A percentile compares a stretch with the other conserved stretches of the same genome.
These are phyloP conservation scores for Phoma sp. DNA, from an alignment of 2,329 filamentous ascomycete species.

Conservation along the genomic window DNA sequence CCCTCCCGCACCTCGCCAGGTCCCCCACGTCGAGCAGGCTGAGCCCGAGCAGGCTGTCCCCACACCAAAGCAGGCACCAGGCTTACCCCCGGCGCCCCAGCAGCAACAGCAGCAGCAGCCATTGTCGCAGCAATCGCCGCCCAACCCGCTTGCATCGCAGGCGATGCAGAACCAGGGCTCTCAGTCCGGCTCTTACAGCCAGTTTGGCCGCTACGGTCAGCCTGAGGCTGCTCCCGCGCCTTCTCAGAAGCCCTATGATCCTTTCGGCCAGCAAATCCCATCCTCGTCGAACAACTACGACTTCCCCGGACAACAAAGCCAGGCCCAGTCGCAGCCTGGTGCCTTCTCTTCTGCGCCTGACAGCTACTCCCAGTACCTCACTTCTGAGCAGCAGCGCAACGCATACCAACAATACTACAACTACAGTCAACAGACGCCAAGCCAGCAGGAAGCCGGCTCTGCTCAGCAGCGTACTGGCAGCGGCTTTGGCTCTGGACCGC, in stretches of 20 bases:
- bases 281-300: conserved; percentile 57
- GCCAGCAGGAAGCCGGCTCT: conserved; percentile 72
- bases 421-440: conserved; percentile 59
- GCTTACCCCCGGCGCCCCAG: conserved; percentile 65
- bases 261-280: conserved; percentile 76
- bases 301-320: conserved; percentile 58
- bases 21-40: conserved; percentile 48
- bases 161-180: conserved; percentile 59
- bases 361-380: conserved; percentile 84
- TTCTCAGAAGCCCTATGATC: conserved; percentile 82
- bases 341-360: conserved; percentile 75
- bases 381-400: conserved; percentile 74
- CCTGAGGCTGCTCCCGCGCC: conserved; percentile 65
- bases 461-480: conserved; percentile 78
- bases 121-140: conserved; percentile 51
- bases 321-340: conserved; percentile 66
- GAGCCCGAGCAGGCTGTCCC: conserved; percentile 49
- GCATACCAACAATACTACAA: conserved; percentile 73
- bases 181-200: conserved; percentile 58
- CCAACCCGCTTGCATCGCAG: conserved; percentile 58
- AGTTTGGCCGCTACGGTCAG: conserved; percentile 73
- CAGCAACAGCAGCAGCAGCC: conserved; percentile 52
- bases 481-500: conserved; percentile 70
- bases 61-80: conserved; percentile 65
- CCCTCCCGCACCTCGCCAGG: conserved; percentile 69